Conservation (phyloP, 345 rosid genomes). For the Eucalyptus erythrocorys region DNA sequence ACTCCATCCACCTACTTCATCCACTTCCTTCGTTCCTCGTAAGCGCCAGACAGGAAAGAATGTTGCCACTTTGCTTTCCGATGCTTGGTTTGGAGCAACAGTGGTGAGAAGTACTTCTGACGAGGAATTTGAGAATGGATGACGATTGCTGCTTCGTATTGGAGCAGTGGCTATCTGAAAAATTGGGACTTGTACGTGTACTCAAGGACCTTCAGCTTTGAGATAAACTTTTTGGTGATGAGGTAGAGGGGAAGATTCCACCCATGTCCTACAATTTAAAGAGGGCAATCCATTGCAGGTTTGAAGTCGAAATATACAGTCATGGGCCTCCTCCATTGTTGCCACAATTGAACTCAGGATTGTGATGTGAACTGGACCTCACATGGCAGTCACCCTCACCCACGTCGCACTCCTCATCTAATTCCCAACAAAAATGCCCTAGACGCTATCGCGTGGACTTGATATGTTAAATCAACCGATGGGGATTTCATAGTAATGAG, state of each 20-base stretch:
- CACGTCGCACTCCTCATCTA: neutral
- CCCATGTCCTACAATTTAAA: neutral
- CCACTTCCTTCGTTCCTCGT: neutral
- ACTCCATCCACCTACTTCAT: neutral
- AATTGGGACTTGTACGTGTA: neutral
- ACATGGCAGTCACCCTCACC: constrained; percentile 19
- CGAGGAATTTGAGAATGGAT: neutral
- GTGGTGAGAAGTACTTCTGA: neutral
- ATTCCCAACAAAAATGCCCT: neutral
- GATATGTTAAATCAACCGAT: neutral
- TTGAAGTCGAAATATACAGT: neutral
- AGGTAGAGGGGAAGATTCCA: neutral
- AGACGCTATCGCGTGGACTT: neutral
- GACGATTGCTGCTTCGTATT: neutral
- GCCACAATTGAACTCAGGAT: constrained; percentile 6
- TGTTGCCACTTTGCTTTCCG: neutral
- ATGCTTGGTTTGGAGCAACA: neutral
- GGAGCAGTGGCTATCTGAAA: neutral
- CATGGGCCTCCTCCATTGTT: neutral
- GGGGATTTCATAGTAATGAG: neutral
- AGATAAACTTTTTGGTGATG: neutral
- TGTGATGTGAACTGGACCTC: neutral
- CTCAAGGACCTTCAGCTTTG: neutral
- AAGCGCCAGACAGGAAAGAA: neutral
- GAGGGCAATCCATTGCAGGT: neutral